Evolutionary conservation across 768 basidiomycete species (phyloP).

Genomic region (Pulveroboletus sp.): DNA sequence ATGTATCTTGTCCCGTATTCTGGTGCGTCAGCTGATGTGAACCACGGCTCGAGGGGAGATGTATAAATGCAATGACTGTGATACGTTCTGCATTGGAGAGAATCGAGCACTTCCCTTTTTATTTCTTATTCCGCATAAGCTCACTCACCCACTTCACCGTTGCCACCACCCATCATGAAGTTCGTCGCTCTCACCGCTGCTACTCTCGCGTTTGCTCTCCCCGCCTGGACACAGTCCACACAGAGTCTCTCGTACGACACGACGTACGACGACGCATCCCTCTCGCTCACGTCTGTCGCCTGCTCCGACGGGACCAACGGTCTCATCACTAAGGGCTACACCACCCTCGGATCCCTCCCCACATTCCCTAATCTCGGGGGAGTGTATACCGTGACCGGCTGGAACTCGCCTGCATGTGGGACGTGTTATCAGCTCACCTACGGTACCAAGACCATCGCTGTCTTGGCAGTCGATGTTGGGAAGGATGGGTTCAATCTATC

Average conservation of each 20-base stretch:
- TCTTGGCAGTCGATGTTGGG: slow-evolving; percentile 30
- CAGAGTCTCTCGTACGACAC: slow-evolving; percentile 28
- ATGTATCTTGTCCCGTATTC: neutral
- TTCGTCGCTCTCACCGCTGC: slow-evolving; percentile 11
- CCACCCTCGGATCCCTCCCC: slow-evolving; percentile 31
- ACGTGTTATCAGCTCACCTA: slow-evolving; percentile 31
- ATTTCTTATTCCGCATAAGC: neutral
- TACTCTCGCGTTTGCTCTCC: slow-evolving; percentile 12
- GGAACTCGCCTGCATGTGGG: slow-evolving; percentile 29
- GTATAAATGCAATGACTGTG: slow-evolving; percentile 13
- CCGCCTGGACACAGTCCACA: slow-evolving; percentile 11
- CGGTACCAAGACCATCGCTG: slow-evolving; percentile 9
- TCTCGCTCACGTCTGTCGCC: slow-evolving; percentile 20
- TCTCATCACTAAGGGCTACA: slow-evolving; percentile 28
- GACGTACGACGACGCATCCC: slow-evolving; percentile 26
- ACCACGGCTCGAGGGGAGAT: neutral
- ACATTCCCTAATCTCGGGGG: slow-evolving; percentile 33
- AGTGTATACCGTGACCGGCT: slow-evolving; percentile 29
- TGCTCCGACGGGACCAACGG: slow-evolving; percentile 34
- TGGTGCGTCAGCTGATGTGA: neutral
- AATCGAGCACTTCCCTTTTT: neutral
- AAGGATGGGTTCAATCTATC: slow-evolving; percentile 44
- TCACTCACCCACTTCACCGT: slow-evolving; percentile 1
- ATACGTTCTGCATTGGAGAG: neutral
- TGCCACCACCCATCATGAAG: slow-evolving; percentile 21